Base-by-base conservation (phyloP, 345 rosid genomes). In the Aegle marmelos region DNA sequence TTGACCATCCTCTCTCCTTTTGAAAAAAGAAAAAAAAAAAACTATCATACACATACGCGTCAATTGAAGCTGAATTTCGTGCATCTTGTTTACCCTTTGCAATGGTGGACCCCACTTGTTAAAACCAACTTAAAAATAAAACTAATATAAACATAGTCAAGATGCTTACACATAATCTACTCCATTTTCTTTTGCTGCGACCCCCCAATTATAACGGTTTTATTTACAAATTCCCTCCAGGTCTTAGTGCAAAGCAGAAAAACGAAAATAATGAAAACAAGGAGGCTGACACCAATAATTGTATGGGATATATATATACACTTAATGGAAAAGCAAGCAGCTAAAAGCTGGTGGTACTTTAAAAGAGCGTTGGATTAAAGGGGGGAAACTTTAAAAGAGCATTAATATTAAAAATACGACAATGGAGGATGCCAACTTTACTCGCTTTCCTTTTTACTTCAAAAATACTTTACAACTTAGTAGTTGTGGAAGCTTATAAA, bases 281-380 rank as follows among this genome's bases (percentile, higher is more conserved):
- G 2, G 34, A 33, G 7, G 57, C 57, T 53, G n/a, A 53, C 7
- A 53, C 6, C 57, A 53, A 53, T 53, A 17, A 53, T 53, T 17
- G 57, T 8, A 53, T 53, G 22, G 57, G 57, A 17, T 17, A 0
- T 37, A 1, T 13, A 3, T 53, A 17, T 53, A 17, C 57, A 53
- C 1, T 5, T 53, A 16, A 53, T 19, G 62, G 22, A 59, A 77
- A 79, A 70, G 70, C 54, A 74, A 54, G 58, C 6, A 50, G 71
- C 31, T 50, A 36, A 60, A 80, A 76, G 80, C 37, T 48, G n/a
- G 45, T 37, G 64, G 78, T 79, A 83, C 84, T 83, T 83, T 66
- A 67, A 76, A 79, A 41, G 78, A 78, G 83, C 22, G 76, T 79
- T 79, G 84, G 71, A 77, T 77, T 78, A 83, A 85, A 81, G 84